These are phyloP conservation scores for Talaromyces sp. DNA, from an alignment of 2,329 filamentous ascomycete species.

Conservation along the genomic window DNA sequence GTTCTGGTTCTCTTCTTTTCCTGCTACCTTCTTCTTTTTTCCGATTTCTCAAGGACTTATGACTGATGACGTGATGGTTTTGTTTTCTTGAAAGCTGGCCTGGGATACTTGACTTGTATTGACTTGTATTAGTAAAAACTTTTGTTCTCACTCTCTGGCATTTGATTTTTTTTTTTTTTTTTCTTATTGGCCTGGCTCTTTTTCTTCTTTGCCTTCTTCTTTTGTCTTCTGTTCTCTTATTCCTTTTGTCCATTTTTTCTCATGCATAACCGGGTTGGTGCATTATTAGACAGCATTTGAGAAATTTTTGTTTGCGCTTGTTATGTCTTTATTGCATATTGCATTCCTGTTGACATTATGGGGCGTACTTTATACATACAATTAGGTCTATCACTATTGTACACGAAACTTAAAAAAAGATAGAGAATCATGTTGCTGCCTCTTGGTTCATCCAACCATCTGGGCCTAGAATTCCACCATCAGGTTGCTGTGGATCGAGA, in stretches of 20 bases:
- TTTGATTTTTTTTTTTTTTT: conserved; percentile 2
- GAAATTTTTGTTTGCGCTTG: neutral
- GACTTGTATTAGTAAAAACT: neutral
- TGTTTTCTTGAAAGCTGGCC: neutral
- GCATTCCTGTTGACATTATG: neutral
- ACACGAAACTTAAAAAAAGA: conserved; percentile 2
- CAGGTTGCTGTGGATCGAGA: conserved; percentile 56
- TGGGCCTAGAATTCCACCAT: conserved; percentile 64
- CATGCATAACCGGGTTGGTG: neutral
- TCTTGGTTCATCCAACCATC: conserved; percentile 43
- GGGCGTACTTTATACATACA: neutral
- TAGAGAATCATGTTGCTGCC: conserved; percentile 16
- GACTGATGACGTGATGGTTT: conserved; percentile 12
- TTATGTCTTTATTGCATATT: neutral
- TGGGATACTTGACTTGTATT: neutral
- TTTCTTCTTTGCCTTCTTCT: neutral
- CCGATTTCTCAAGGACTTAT: conserved; percentile 8
- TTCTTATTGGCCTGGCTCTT: neutral
- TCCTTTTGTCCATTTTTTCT: neutral
- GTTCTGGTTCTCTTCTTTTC: neutral
- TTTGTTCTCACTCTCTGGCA: neutral
- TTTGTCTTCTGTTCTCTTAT: neutral
- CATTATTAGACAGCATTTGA: neutral
- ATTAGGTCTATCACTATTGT: conserved; percentile 19
- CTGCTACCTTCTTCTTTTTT: neutral